Evolutionary conservation across 2,329 filamentous ascomycete genomes (phyloP).

Genomic region (Penicillium sp.): DNA sequence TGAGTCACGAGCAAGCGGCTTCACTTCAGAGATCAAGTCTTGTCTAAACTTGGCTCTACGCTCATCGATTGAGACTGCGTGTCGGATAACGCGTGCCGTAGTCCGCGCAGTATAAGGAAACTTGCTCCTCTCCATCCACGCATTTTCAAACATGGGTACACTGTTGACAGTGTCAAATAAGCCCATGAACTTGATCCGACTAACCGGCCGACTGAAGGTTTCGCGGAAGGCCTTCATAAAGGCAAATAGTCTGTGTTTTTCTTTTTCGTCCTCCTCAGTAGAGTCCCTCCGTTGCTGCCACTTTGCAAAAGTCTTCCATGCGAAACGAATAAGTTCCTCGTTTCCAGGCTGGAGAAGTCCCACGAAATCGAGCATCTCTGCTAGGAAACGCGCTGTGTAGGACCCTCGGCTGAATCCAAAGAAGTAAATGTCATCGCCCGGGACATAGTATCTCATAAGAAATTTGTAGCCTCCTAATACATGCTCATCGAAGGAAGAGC

Average conservation of each 20-base stretch:
- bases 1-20: slow-evolving; percentile 20
- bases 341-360: slow-evolving; percentile 79
- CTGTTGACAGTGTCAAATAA: slow-evolving; percentile 83
- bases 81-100: slow-evolving; percentile 58
- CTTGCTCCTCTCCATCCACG: slow-evolving; percentile 72
- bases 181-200: slow-evolving; percentile 73
- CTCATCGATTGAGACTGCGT: slow-evolving; percentile 62
- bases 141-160: slow-evolving; percentile 73
- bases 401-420: slow-evolving; percentile 74
- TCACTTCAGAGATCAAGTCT: slow-evolving; percentile 52
- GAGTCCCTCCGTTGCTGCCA: slow-evolving; percentile 38
- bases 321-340: slow-evolving; percentile 80
- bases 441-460: slow-evolving; percentile 71
- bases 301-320: slow-evolving; percentile 63
- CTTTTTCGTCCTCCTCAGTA: slow-evolving; percentile 27
- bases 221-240: slow-evolving; percentile 82
- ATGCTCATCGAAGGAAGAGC: slow-evolving; percentile 78
- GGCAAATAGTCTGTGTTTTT: slow-evolving; percentile 59
- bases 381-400: slow-evolving; percentile 73
- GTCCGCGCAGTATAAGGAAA: slow-evolving; percentile 64
- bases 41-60: slow-evolving; percentile 60
- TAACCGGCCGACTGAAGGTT: slow-evolving; percentile 75
- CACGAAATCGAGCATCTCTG: slow-evolving; percentile 83
- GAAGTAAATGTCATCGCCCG: slow-evolving; percentile 65
- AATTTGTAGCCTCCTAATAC: slow-evolving; percentile 82